Evolutionary conservation across 2,329 filamentous ascomycete species (phyloP).

Genomic region (Colletotrichum sojae): DNA sequence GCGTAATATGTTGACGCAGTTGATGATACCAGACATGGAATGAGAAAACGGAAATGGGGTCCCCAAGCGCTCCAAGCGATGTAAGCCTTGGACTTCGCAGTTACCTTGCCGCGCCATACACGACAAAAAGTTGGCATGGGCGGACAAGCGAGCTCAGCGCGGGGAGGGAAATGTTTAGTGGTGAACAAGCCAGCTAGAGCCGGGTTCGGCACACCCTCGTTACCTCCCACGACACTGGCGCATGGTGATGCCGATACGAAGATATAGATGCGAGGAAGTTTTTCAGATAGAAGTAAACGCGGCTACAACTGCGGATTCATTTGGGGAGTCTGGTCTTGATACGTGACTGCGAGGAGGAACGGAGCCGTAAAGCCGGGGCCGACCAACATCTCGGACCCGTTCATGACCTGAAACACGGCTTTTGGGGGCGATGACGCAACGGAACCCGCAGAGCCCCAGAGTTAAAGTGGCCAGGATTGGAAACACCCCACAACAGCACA

Average conservation of each 20-base stretch:
- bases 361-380: conserved; percentile 7
- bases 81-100: conserved; percentile 20
- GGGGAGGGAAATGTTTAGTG: neutral
- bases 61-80: neutral
- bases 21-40: conserved; percentile 38
- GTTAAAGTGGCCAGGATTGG: neutral
- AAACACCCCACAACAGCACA: neutral
- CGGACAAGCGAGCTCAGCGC: neutral
- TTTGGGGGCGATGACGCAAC: conserved; percentile 3
- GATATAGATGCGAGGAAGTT: conserved; percentile 31
- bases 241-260: conserved; percentile 24
- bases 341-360: neutral
- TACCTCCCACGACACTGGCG: conserved; percentile 3
- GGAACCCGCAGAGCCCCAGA: neutral
- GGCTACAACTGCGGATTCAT: conserved; percentile 4
- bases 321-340: no score
- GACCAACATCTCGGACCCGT: neutral
- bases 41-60: neutral
- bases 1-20: conserved; percentile 16
- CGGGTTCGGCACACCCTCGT: neutral
- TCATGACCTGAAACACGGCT: neutral
- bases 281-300: conserved; percentile 36
- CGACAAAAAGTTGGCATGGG: conserved; percentile 5
- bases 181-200: neutral
- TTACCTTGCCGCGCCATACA: conserved; percentile 7